Percentiles rank a stretch among this genome's conserved stretches.
phyloP scores from a whole-genome alignment of 164 flowering plant genomes.

The Hamamelis virginiana region DNA sequence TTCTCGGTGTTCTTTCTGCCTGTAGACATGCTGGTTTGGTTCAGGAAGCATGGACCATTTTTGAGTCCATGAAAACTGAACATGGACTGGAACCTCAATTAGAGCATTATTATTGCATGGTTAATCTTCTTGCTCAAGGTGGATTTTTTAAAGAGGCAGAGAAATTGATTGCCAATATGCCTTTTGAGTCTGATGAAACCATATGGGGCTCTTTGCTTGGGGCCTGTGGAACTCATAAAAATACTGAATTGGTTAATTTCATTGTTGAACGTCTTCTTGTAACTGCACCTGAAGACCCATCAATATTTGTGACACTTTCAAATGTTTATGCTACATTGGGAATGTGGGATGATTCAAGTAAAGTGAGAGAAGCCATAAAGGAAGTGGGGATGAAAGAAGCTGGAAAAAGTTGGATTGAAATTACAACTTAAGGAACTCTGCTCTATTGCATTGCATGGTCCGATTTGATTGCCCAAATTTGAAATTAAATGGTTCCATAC shows the following conservation, averaged over 20 bases:
- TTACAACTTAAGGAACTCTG: constrained; percentile 9
- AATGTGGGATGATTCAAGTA: constrained; percentile 27
- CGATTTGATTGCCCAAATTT: too few relatives aligned
- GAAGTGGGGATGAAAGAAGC: constrained; percentile 25
- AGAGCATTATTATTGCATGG: constrained; percentile 35
- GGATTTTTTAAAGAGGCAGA: constrained; percentile 29
- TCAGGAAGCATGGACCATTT: constrained; percentile 24
- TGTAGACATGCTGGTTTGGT: constrained; percentile 34
- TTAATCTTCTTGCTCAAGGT: constrained; percentile 31
- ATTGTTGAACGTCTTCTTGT: constrained; percentile 20
- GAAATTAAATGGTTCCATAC: too few relatives aligned
- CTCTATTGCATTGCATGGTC: not conserved
- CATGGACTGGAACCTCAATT: constrained; percentile 24
- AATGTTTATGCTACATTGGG: constrained; percentile 32
- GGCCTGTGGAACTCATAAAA: constrained; percentile 25
- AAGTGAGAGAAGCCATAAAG: constrained; percentile 23
- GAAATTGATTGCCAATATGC: constrained; percentile 23
- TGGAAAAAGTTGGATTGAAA: constrained; percentile 33
- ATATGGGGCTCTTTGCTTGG: constrained; percentile 32
- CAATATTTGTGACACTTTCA: constrained; percentile 26
- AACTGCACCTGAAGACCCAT: constrained; percentile 20
- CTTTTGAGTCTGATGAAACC: constrained; percentile 22
- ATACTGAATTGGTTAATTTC: constrained; percentile 14
- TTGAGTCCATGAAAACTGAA: constrained; percentile 23
- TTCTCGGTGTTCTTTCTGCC: constrained; percentile 35